A percentile compares a stretch with the other conserved stretches of the same genome.
phyloP scores from a whole-genome alignment of 139 green algal genomes.

The Medakamo hakoo region DNA sequence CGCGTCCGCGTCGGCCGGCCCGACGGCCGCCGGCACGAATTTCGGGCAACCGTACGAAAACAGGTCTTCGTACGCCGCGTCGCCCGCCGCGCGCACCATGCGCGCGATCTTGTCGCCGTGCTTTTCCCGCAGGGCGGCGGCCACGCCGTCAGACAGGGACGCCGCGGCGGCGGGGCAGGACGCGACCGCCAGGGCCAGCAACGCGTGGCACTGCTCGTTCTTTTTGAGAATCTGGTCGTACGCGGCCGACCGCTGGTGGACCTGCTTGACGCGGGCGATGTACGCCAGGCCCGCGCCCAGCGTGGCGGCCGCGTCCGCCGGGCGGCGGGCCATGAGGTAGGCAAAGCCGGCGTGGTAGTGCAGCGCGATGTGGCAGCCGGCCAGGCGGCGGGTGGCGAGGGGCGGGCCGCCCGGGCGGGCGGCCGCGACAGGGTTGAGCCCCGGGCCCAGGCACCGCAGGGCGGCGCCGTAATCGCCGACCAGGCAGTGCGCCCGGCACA shows the following conservation, averaged over 20 bases:
- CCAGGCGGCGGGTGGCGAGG: slow-evolving; percentile 62
- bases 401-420: slow-evolving; percentile 5
- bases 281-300: slow-evolving; percentile 80
- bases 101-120: slow-evolving; percentile 64
- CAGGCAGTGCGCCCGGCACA: slow-evolving; percentile 77
- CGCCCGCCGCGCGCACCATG: slow-evolving; percentile 31
- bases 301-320: slow-evolving; percentile 61
- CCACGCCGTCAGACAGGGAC: slow-evolving; percentile 58
- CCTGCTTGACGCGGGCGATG: slow-evolving; percentile 46
- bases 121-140: slow-evolving; percentile 36
- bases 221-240: slow-evolving; percentile 89
- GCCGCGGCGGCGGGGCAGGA: slow-evolving; percentile 52
- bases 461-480: slow-evolving; percentile 77
- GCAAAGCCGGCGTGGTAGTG: slow-evolving; percentile 91
- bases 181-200: slow-evolving; percentile 67
- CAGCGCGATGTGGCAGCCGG: slow-evolving; percentile 66
- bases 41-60: slow-evolving; percentile 94
- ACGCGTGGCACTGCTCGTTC: slow-evolving; percentile 94
- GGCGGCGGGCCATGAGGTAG: slow-evolving; percentile 80
- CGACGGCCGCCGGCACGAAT: slow-evolving; percentile 69
- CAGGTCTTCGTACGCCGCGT: slow-evolving; percentile 68
- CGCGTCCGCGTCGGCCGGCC: too few species aligned
- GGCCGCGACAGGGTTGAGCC: neutral
- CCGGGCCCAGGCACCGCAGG: slow-evolving; percentile 23
- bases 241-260: slow-evolving; percentile 36